phyloP scores from a whole-genome alignment of 768 basidiomycete species.

The Boletus bicolor region DNA sequence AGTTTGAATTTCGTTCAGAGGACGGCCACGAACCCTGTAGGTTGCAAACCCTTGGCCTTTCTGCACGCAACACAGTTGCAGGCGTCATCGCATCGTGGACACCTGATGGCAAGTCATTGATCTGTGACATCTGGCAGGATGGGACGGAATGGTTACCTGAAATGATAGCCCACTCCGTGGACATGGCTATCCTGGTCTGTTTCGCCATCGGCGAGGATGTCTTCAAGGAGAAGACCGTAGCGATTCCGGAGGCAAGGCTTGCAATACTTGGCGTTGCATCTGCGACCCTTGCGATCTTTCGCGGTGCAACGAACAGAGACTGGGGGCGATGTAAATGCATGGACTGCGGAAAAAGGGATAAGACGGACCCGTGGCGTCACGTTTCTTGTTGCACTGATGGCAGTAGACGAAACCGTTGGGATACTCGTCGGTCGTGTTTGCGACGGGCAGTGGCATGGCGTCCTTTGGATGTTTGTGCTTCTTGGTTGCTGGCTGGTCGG shows the following conservation, averaged over 20 bases:
- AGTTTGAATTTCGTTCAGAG: slow-evolving; percentile 2
- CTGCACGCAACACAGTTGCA: slow-evolving; percentile 70
- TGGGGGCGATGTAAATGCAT: slow-evolving; percentile 16
- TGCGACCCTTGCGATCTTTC: slow-evolving; percentile 32
- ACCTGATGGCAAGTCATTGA: slow-evolving; percentile 41
- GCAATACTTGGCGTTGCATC: slow-evolving; percentile 62
- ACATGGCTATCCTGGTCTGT: slow-evolving; percentile 27
- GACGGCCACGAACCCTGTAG: slow-evolving; percentile 48
- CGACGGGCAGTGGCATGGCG: slow-evolving; percentile 11
- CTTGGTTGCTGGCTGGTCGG: slow-evolving; percentile 18
- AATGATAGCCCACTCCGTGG: slow-evolving; percentile 39
- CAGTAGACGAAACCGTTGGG: slow-evolving; percentile 52
- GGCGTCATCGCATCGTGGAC: slow-evolving; percentile 60
- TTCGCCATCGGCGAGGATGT: slow-evolving; percentile 40
- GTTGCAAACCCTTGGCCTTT: slow-evolving; percentile 57
- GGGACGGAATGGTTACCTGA: slow-evolving; percentile 42
- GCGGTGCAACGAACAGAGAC: slow-evolving; percentile 40
- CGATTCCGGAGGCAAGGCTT: slow-evolving; percentile 62
- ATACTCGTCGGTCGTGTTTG: slow-evolving; percentile 27
- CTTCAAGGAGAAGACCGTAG: slow-evolving; percentile 47
- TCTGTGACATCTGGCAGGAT: slow-evolving; percentile 6
- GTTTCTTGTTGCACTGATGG: slow-evolving; percentile 70
- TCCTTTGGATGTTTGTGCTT: slow-evolving; percentile 31
- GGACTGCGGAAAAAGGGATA: not conserved
- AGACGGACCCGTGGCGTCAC: slow-evolving; percentile 46